Evolutionary conservation across 2,329 filamentous ascomycete genomes (phyloP).

Genomic region (Nemania sp.): DNA sequence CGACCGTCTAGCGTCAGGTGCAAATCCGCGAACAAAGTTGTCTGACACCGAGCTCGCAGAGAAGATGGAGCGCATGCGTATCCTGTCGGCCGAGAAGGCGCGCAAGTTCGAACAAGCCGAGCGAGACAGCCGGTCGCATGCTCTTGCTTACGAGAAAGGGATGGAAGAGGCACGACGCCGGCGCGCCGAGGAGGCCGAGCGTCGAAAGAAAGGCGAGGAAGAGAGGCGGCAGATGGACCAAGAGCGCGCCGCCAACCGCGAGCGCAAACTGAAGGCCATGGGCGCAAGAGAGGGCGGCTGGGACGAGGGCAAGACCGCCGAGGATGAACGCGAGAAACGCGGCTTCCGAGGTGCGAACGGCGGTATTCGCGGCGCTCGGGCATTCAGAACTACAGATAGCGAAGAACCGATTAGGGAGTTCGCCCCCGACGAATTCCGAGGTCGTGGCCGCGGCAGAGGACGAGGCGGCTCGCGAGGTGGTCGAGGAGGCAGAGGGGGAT

Average conservation of each 20-base stretch:
- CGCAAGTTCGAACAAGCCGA: constrained; percentile 62
- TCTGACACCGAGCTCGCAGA: constrained; percentile 61
- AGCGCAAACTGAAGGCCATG: constrained; percentile 64
- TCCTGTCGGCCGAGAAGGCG: constrained; percentile 60
- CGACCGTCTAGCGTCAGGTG: constrained; percentile 56
- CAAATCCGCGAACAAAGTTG: constrained; percentile 62
- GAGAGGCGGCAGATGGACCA: constrained; percentile 57
- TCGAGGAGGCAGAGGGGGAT: constrained; percentile 40
- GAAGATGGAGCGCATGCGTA: constrained; percentile 65
- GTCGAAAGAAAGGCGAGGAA: constrained; percentile 55
- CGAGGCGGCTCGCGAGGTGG: constrained; percentile 37
- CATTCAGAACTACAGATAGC: constrained; percentile 41
- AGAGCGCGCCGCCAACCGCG: constrained; percentile 62
- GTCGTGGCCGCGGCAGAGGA: constrained; percentile 40
- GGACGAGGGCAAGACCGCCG: constrained; percentile 60
- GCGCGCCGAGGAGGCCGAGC: constrained; percentile 56
- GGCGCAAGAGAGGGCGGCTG: constrained; percentile 56
- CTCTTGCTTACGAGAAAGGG: constrained; percentile 56
- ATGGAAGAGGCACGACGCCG: constrained; percentile 59
- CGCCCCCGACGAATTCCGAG: constrained; percentile 39
- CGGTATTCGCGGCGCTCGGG: constrained; percentile 46
- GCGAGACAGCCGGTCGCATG: constrained; percentile 59
- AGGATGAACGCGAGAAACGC: constrained; percentile 44
- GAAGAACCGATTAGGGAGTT: constrained; percentile 48
- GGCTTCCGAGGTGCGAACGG: constrained; percentile 47